A percentile compares a stretch with the other conserved stretches of the same genome.
Conservation (phyloP, 306 rosid genomes). For the Malus asiatica region DNA sequence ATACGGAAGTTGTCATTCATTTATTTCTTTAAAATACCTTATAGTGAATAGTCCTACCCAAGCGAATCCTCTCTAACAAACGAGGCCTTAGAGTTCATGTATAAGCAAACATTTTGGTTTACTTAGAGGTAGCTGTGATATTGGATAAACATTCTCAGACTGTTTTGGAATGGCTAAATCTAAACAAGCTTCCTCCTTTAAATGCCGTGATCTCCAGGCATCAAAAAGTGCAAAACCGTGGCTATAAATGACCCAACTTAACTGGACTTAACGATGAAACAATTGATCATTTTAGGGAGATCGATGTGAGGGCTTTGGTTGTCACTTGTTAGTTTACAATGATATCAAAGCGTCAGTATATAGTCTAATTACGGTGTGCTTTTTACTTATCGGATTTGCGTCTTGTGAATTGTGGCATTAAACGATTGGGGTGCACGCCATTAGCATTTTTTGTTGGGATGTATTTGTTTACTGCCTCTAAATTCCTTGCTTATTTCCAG, state of each 20-base stretch:
- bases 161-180: neutral
- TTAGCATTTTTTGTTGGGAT: neutral
- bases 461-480: constrained; percentile 5
- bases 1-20: no score
- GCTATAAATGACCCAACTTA: neutral
- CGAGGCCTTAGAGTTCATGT: no score
- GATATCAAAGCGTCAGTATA: neutral
- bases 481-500: constrained; percentile 39
- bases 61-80: no score
- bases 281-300: neutral
- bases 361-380: neutral
- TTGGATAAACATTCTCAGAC: neutral
- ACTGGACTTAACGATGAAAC: neutral
- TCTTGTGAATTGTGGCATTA: neutral
- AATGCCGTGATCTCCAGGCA: neutral
- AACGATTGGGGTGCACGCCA: neutral
- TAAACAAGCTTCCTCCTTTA: neutral
- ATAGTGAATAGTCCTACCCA: no score
- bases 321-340: neutral
- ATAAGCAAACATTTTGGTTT: no score
- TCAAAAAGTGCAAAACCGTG: neutral
- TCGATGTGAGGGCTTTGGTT: constrained; percentile 3
- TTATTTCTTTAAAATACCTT: no score
- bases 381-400: neutral
- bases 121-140: neutral